Conservation (phyloP, 306 rosid species). For the Ormosia semicastrata region DNA sequence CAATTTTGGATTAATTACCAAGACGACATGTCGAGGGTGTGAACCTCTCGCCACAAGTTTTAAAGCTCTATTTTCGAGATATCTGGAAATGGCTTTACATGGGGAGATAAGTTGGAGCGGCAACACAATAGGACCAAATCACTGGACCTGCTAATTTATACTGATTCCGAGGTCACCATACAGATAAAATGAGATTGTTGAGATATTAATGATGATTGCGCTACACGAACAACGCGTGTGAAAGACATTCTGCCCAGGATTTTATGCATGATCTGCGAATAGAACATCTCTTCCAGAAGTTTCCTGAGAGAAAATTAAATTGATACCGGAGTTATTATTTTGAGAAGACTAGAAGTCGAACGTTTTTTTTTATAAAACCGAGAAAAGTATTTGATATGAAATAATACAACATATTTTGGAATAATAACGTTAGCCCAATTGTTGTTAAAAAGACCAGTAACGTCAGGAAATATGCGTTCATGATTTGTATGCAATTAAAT, state of each 20-base stretch:
- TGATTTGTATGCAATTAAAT: not conserved
- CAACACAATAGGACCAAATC: conserved; percentile 40
- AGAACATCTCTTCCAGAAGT: conserved; percentile 45
- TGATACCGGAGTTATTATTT: conserved; percentile 31
- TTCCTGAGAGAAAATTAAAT: conserved; percentile 24
- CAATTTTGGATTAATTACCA: too few species aligned
- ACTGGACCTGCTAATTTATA: conserved; percentile 36
- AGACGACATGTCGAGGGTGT: too few species aligned
- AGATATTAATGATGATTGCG: conserved; percentile 35
- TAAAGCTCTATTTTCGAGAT: too few species aligned
- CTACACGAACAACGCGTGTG: conserved; percentile 26
- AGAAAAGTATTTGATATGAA: conserved; percentile 37
- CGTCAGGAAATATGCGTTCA: not conserved
- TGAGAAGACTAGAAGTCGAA: too few species aligned
- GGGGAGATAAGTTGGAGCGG: conserved; percentile 34
- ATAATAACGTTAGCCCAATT: not conserved
- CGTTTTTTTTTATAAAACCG: too few species aligned
- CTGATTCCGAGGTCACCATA: conserved; percentile 36
- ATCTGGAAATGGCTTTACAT: too few species aligned
- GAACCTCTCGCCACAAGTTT: too few species aligned
- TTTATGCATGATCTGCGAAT: conserved; percentile 33
- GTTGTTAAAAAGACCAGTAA: not conserved
- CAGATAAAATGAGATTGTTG: conserved; percentile 38
- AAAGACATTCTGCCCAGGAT: too few species aligned
- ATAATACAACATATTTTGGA: not conserved